A percentile compares a stretch with the other conserved stretches of the same genome.
Evolutionary conservation across 2,329 filamentous ascomycete genomes (phyloP).

Genomic region (Colletotrichum scovillei): DNA sequence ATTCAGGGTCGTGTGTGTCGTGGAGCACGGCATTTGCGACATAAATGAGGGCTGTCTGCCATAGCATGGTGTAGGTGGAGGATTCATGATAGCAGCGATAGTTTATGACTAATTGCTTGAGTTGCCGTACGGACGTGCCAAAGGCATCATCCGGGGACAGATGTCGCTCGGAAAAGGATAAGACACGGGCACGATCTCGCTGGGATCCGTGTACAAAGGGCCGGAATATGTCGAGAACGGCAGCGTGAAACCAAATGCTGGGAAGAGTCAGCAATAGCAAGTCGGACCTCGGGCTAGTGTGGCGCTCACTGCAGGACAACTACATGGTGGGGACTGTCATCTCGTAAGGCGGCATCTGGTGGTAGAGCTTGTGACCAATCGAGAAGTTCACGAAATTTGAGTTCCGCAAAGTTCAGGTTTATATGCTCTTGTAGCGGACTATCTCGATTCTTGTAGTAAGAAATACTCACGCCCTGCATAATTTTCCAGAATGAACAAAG

Average conservation of each 20-base stretch:
- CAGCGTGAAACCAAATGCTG: conserved; percentile 54
- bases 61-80: conserved; percentile 51
- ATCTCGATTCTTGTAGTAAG: conserved; percentile 40
- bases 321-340: conserved; percentile 47
- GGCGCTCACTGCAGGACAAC: conserved; percentile 49
- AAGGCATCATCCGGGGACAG: conserved; percentile 46
- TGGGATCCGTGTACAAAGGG: conserved; percentile 39
- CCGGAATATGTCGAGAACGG: conserved; percentile 50
- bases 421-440: conserved; percentile 25
- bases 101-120: conserved; percentile 50
- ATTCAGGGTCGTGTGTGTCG: conserved; percentile 42
- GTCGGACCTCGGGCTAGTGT: background rate
- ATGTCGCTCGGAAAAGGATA: conserved; percentile 45
- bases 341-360: conserved; percentile 38
- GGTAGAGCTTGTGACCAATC: conserved; percentile 50
- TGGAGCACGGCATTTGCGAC: conserved; percentile 50
- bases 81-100: too few relatives aligned
- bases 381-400: conserved; percentile 52
- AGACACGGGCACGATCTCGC: conserved; percentile 31
- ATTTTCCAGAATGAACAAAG: conserved; percentile 52
- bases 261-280: background rate
- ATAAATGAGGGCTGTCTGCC: conserved; percentile 53
- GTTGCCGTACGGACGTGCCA: conserved; percentile 48
- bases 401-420: conserved; percentile 45
- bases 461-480: conserved; percentile 45